Conservation (phyloP, 2,329 filamentous ascomycete genomes). For the Grosmannia serpens region DNA sequence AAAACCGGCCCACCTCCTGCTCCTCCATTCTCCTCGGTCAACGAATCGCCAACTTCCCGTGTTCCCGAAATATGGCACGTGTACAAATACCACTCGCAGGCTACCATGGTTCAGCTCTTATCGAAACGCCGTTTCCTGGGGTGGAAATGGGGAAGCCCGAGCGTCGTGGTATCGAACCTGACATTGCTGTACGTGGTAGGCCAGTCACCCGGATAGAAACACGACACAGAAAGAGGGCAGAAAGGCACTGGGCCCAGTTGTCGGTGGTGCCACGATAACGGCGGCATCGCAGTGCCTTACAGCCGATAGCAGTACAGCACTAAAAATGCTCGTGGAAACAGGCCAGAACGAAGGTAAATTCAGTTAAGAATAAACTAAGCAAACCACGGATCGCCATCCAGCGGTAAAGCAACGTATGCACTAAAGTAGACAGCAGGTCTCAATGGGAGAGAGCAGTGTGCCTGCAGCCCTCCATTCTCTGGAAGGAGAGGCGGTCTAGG, state of each 20-base stretch:
- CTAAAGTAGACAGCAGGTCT: no score
- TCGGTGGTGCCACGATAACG: background rate
- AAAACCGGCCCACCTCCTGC: background rate
- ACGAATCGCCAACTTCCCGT: background rate
- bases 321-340: background rate
- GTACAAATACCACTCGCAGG: background rate
- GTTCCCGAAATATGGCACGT: background rate
- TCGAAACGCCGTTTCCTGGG: background rate
- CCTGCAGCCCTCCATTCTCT: no score
- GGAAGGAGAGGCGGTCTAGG: no score
- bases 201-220: no score
- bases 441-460: no score
- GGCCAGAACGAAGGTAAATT: background rate
- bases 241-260: background rate
- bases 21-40: background rate
- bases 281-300: background rate
- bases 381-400: background rate
- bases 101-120: background rate
- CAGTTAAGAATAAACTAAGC: no score
- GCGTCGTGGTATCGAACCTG: background rate
- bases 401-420: no score
- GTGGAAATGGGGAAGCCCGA: background rate
- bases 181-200: background rate
- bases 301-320: background rate
- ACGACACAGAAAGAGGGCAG: no score